A percentile compares a stretch with the other conserved stretches of the same genome.
Evolutionary conservation across 805 yeast genomes (phyloP).

Genomic region (Metschnikowia gelsemii): DNA sequence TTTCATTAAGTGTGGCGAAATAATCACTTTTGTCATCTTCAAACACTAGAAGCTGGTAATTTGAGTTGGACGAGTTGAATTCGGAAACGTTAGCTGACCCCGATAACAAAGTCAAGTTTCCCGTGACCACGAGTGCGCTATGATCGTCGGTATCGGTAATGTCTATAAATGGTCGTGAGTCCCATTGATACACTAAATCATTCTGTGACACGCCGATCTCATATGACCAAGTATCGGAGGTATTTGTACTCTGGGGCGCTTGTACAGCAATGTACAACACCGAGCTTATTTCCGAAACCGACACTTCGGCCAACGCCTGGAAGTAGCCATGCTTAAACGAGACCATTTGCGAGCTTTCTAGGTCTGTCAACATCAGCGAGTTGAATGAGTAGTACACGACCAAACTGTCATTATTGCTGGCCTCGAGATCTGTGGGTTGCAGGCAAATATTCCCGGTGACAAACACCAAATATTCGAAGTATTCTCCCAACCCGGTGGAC

Average conservation of each 20-base stretch:
- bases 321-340: slow-evolving; percentile 37
- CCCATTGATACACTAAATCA: slow-evolving; percentile 70
- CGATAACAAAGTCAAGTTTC: slow-evolving; percentile 37
- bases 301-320: slow-evolving; percentile 40
- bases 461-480: slow-evolving; percentile 48
- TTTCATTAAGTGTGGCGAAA: slow-evolving; percentile 44
- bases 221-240: slow-evolving; percentile 52
- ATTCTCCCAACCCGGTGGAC: slow-evolving; percentile 44
- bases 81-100: slow-evolving; percentile 10
- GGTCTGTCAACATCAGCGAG: slow-evolving; percentile 30
- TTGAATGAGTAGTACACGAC: slow-evolving; percentile 43
- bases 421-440: slow-evolving; percentile 28
- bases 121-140: slow-evolving; percentile 65
- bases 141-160: slow-evolving; percentile 70
- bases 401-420: slow-evolving; percentile 25
- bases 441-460: slow-evolving; percentile 51
- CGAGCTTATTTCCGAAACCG: slow-evolving; percentile 17
- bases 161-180: slow-evolving; percentile 50
- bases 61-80: slow-evolving; percentile 28
- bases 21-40: slow-evolving; percentile 37
- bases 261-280: slow-evolving; percentile 38
- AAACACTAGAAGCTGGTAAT: slow-evolving; percentile 48
- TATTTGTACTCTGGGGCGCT: slow-evolving; percentile 41
- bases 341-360: slow-evolving; percentile 30
- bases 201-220: slow-evolving; percentile 65